Percentiles rank a stretch among this genome's conserved stretches.
Conservation (phyloP, 805 yeast genomes). For the Priceomyces carsonii region DNA sequence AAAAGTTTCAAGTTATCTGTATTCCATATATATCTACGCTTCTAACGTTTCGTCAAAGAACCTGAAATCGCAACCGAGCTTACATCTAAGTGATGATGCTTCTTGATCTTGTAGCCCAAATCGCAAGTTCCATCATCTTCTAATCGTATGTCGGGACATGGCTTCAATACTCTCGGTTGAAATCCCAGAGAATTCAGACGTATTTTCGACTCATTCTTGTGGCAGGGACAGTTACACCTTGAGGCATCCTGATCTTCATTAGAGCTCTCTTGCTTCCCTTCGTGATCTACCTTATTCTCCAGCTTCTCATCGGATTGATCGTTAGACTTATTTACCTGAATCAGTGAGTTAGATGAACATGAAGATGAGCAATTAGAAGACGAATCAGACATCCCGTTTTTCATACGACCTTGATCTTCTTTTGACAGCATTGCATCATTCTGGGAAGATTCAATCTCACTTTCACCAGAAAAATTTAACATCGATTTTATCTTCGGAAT, state of each 20-base stretch:
- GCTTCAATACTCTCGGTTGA: constrained; percentile 5
- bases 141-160: constrained; percentile 15
- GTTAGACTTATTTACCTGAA: neutral
- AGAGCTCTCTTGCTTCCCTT: neutral
- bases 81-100: constrained; percentile 43
- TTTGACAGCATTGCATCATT: constrained; percentile 1
- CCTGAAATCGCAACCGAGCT: constrained; percentile 35
- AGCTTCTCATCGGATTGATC: neutral
- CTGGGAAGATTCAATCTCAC: constrained; percentile 9
- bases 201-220: neutral
- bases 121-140: constrained; percentile 37
- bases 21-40: neutral
- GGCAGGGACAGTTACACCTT: neutral
- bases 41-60: constrained; percentile 17
- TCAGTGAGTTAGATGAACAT: neutral
- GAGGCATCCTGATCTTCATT: neutral
- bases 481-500: constrained; percentile 27
- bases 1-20: neutral
- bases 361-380: neutral
- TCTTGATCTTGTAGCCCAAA: constrained; percentile 42
- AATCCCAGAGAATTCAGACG: neutral
- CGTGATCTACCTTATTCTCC: neutral
- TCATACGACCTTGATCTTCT: neutral
- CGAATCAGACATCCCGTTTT: neutral
- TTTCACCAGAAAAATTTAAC: constrained; percentile 22